Evolutionary conservation across 2,329 filamentous ascomycete genomes (phyloP).

Genomic region (Alternaria gansuensis): DNA sequence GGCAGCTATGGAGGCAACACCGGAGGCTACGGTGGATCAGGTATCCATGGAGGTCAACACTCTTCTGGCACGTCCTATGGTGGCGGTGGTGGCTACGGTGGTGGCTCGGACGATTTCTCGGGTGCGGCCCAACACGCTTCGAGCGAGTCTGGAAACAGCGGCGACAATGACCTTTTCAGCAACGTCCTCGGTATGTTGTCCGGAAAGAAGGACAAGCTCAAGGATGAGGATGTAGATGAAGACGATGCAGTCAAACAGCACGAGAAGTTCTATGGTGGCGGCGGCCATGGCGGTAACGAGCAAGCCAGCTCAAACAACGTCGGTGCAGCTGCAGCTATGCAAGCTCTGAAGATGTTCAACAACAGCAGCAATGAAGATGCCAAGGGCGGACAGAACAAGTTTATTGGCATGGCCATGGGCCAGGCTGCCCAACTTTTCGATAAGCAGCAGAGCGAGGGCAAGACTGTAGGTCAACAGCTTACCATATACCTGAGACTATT

Average conservation of each 20-base stretch:
- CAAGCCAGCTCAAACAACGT: conserved; percentile 57
- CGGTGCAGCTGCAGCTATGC: conserved; percentile 75
- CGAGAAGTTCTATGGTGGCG: conserved; percentile 73
- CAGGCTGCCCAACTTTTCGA: conserved; percentile 83
- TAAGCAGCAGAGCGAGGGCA: conserved; percentile 65
- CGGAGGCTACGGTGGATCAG: conserved; percentile 34
- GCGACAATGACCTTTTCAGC: conserved; percentile 64
- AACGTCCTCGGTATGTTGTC: conserved; percentile 64
- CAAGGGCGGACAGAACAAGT: conserved; percentile 72
- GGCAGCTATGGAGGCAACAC: conserved; percentile 26
- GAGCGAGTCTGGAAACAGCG: conserved; percentile 61
- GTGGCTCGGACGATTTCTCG: conserved; percentile 61
- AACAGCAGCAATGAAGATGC: conserved; percentile 58
- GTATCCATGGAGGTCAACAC: conserved; percentile 41
- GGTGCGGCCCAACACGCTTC: conserved; percentile 65
- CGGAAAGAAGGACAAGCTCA: conserved; percentile 61
- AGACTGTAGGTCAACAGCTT: conserved; percentile 56
- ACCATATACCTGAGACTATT: conserved; percentile 52
- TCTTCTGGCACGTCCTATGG: conserved; percentile 57
- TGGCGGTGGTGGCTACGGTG: conserved; percentile 45
- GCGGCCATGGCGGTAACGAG: conserved; percentile 55
- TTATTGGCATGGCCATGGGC: conserved; percentile 85
- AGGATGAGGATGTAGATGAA: conserved; percentile 67
- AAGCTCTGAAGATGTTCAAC: conserved; percentile 82
- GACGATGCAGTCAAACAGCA: conserved; percentile 76